A percentile compares a stretch with the other conserved stretches of the same genome.
Conservation (phyloP, 2,329 filamentous ascomycete genomes). For the Davidsoniella eucalypti region DNA sequence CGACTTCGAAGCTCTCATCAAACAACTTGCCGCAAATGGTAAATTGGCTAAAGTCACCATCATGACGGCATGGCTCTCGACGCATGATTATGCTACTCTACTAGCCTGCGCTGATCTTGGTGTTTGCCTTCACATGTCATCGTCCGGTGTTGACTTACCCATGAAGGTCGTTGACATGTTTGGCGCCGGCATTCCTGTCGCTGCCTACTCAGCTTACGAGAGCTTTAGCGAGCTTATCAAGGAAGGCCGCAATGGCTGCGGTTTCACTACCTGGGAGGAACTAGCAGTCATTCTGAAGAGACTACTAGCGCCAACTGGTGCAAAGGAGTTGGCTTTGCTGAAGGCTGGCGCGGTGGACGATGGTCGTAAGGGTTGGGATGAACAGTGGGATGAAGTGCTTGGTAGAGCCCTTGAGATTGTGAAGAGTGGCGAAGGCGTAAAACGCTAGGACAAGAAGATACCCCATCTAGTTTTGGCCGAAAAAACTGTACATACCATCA, state of each 20-base stretch:
- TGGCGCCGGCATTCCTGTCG: slow-evolving; percentile 78
- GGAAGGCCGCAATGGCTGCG: slow-evolving; percentile 71
- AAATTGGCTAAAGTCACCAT: slow-evolving; percentile 56
- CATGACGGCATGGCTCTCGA: slow-evolving; percentile 68
- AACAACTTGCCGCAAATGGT: slow-evolving; percentile 39
- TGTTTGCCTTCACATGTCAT: slow-evolving; percentile 81
- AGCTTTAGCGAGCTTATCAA: slow-evolving; percentile 83
- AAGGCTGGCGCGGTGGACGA: slow-evolving; percentile 58
- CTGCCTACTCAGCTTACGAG: slow-evolving; percentile 70
- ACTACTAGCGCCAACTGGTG: slow-evolving; percentile 39
- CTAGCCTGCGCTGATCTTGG: slow-evolving; percentile 78
- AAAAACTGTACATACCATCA: not conserved
- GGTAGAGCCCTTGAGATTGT: slow-evolving; percentile 48
- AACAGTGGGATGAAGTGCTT: slow-evolving; percentile 79
- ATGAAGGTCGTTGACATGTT: slow-evolving; percentile 99
- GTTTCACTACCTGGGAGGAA: slow-evolving; percentile 58
- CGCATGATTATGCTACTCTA: slow-evolving; percentile 68
- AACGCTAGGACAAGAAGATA: not conserved
- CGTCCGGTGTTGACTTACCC: slow-evolving; percentile 83
- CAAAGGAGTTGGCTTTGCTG: slow-evolving; percentile 39
- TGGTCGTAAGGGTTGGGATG: slow-evolving; percentile 67
- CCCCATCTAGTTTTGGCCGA: no score
- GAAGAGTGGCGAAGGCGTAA: not conserved
- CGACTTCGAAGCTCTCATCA: slow-evolving; percentile 53
- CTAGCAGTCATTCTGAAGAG: slow-evolving; percentile 45